Base-by-base conservation (phyloP, 495 filamentous ascomycete genomes). In the Aspergillus diversus region DNA sequence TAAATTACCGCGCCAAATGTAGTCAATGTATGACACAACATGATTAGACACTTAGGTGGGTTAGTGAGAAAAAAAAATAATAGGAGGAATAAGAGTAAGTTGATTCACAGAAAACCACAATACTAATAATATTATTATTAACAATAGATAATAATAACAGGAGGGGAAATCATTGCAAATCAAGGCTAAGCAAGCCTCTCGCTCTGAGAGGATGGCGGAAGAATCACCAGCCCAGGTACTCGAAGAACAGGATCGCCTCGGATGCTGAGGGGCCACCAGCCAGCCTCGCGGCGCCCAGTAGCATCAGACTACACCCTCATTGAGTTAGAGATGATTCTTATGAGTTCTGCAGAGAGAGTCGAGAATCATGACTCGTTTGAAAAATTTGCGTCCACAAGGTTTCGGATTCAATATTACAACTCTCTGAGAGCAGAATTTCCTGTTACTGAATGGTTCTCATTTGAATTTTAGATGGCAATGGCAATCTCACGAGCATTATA, bases 1-100 rank as follows among this genome's bases (percentile, higher is more conserved):
- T 61, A 54, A 57, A 63, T 53, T 62, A 62, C 55, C 60, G 60
- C 60, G 42, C 33, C 37, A 62, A 50, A 61, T 34, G 35, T 42
- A 2, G 27, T 32, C 35, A 49, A 51, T 61, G 60, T 33, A 43
- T 27, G 16, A 33, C 21, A 43, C n/a, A 43, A 43, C 5, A 43
- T 15, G n/a, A 7, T 43, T 11, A 43, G 39, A 11, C 32, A 33
- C 37, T 11, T 4, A 47, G 43, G 13, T 35, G 34, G 42, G 42
- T 3, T 32, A 51, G 32, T 49, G 15, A 39, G 17, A 32, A 39
- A 27, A n/a, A 6, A 48, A 17, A 17, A 39, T 6, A 15, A 13
- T 5, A 43, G 11, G 8, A 43, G 4, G 37, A 13, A 39, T 39
- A 39, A 13, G n/a, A 27, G 21, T 1, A 27, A 27, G 21, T 27